Conservation (phyloP, 257 asterid species). For the Solanum gandarillasii region DNA sequence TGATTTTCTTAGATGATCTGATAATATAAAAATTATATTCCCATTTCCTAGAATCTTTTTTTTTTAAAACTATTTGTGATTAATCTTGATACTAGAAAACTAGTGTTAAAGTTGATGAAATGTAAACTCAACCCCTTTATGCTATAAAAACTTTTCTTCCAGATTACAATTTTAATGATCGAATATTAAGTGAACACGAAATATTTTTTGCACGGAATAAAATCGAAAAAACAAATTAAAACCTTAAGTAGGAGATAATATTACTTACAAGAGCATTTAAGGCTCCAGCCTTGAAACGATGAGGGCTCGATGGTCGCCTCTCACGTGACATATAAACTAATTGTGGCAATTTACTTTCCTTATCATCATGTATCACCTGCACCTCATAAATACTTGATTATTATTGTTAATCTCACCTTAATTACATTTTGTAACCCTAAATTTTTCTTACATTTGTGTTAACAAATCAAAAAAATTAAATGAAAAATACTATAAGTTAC, state of each 20-base stretch:
- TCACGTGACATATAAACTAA: conserved; percentile 56
- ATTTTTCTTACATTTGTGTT: too few relatives aligned
- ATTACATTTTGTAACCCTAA: background rate
- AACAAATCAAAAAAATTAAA: too few relatives aligned
- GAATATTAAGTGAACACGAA: fast-evolving
- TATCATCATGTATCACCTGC: conserved; percentile 52
- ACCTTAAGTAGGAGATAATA: background rate
- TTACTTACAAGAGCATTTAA: conserved; percentile 40
- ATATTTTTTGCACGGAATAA: background rate
- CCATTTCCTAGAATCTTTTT: too few relatives aligned
- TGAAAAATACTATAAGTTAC: background rate
- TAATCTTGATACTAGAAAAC: too few relatives aligned
- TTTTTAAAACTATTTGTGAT: too few relatives aligned
- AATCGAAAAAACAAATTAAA: background rate
- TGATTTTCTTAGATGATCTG: too few relatives aligned
- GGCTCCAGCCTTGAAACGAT: conserved; percentile 66
- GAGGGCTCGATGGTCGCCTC: conserved; percentile 44
- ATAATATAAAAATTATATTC: too few relatives aligned
- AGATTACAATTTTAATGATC: background rate
- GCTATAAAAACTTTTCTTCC: background rate
- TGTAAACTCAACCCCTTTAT: background rate
- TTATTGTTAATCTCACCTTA: background rate
- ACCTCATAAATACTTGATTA: background rate
- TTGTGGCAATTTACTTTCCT: conserved; percentile 31
- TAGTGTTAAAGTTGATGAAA: background rate